Percentiles rank a stretch among this genome's conserved stretches.
Evolutionary conservation across 805 yeast genomes (phyloP).

Genomic region (Pichia manshurica): DNA sequence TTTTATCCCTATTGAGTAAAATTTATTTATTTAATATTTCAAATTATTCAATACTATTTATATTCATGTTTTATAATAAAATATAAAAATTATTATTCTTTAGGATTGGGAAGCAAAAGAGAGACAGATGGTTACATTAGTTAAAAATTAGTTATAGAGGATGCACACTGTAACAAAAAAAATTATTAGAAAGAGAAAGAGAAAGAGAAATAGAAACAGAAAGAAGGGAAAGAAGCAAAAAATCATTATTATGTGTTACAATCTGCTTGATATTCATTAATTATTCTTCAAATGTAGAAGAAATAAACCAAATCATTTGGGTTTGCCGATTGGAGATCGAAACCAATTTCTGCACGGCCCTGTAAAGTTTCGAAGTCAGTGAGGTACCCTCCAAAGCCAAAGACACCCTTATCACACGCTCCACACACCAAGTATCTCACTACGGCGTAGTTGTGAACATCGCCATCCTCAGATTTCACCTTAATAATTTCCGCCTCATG

Average conservation of each 20-base stretch:
- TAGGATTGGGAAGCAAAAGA: not conserved
- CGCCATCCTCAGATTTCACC: constrained; percentile 16
- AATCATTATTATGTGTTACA: too few species aligned
- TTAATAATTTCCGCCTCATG: constrained; percentile 5
- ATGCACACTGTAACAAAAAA: too few species aligned
- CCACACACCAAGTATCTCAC: constrained; percentile 60
- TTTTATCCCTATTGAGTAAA: not conserved
- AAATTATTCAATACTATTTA: constrained; percentile 5
- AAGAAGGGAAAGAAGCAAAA: too few species aligned
- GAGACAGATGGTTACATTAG: too few species aligned
- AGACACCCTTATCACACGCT: constrained; percentile 73
- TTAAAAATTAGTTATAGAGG: too few species aligned
- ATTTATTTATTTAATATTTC: constrained; percentile 3
- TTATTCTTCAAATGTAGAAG: constrained; percentile 10
- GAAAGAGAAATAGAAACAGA: too few species aligned
- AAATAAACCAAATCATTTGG: constrained; percentile 17
- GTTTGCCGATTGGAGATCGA: constrained; percentile 8
- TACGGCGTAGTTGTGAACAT: constrained; percentile 29
- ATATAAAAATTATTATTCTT: not conserved
- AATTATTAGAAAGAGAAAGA: too few species aligned
- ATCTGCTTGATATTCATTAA: too few species aligned
- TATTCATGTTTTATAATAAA: not conserved
- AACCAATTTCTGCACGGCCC: constrained; percentile 9
- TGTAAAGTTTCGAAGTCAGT: constrained; percentile 17
- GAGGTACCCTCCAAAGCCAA: constrained; percentile 56